These are phyloP conservation scores for Gastrolobium bilobum DNA, from an alignment of 306 rosid species.

Conservation along the genomic window DNA sequence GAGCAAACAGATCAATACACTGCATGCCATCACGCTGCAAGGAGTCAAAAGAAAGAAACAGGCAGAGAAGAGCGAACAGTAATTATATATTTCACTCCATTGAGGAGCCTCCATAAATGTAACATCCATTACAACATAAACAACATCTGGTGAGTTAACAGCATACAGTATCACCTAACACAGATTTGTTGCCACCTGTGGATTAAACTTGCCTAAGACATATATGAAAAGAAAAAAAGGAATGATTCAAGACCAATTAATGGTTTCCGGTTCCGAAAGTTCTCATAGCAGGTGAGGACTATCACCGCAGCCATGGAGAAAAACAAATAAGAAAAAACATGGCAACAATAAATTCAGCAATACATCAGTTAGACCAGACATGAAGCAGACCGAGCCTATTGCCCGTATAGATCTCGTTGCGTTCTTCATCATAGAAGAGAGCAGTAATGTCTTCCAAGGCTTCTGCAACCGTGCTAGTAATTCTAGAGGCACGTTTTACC, in stretches of 20 bases:
- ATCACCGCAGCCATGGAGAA: slow-evolving; percentile 49
- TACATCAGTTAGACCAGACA: slow-evolving; percentile 87
- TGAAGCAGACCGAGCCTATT: slow-evolving; percentile 88
- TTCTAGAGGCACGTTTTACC: slow-evolving; percentile 56
- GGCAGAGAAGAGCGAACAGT: neutral
- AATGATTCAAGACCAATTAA: slow-evolving; percentile 50
- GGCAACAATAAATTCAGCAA: slow-evolving; percentile 38
- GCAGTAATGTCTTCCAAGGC: slow-evolving; percentile 99
- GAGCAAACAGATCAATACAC: slow-evolving; percentile 10
- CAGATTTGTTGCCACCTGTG: slow-evolving; percentile 46
- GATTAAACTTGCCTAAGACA: slow-evolving; percentile 39
- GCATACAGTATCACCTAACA: slow-evolving; percentile 44
- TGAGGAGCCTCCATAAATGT: slow-evolving; percentile 30
- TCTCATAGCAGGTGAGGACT: slow-evolving; percentile 44
- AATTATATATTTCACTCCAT: slow-evolving; percentile 36
- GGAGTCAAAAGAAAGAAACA: neutral
- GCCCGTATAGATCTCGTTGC: slow-evolving; percentile 93
- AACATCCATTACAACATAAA: slow-evolving; percentile 48
- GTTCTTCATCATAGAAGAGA: slow-evolving; percentile 93
- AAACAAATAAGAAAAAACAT: slow-evolving; percentile 47
- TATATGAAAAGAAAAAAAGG: slow-evolving; percentile 29
- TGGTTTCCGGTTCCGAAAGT: slow-evolving; percentile 48
- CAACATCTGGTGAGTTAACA: slow-evolving; percentile 35
- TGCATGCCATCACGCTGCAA: slow-evolving; percentile 4
- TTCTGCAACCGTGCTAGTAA: slow-evolving; percentile 81